phyloP scores from a whole-genome alignment of 345 rosid species.

The Alliaria petiolata region DNA sequence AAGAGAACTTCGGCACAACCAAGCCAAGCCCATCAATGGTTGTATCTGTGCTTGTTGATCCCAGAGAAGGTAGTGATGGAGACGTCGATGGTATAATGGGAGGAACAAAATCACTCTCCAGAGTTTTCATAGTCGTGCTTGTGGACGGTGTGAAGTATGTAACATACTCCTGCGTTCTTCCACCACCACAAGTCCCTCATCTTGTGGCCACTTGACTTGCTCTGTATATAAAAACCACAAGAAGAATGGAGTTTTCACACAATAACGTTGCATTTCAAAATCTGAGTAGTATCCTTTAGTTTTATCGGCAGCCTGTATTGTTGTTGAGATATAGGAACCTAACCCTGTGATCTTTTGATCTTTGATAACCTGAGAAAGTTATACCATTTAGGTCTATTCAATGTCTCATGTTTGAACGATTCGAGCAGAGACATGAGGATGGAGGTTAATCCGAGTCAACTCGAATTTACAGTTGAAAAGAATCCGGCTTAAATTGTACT shows the following conservation, averaged over 20 bases:
- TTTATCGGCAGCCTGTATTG: neutral
- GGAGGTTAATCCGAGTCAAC: neutral
- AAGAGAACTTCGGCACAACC: neutral
- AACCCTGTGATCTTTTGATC: neutral
- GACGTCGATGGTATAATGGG: slow-evolving; percentile 53
- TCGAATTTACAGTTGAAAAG: neutral
- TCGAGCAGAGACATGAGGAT: neutral
- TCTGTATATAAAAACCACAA: slow-evolving; percentile 1
- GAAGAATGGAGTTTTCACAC: neutral
- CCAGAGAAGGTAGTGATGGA: slow-evolving; percentile 52
- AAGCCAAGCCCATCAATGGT: slow-evolving; percentile 43
- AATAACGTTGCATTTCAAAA: neutral
- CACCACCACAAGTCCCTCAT: slow-evolving; percentile 47
- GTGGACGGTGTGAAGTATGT: slow-evolving; percentile 74
- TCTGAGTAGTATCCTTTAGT: neutral
- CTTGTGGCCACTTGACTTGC: slow-evolving; percentile 39
- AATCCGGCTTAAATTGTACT: neutral
- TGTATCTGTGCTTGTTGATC: slow-evolving; percentile 85
- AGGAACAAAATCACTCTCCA: slow-evolving; percentile 54
- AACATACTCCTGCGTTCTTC: slow-evolving; percentile 86
- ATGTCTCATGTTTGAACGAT: slow-evolving; percentile 1
- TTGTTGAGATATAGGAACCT: neutral
- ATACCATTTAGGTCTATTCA: neutral
- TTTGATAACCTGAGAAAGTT: neutral
- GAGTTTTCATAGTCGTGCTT: slow-evolving; percentile 76